Base-by-base conservation (phyloP, 495 filamentous ascomycete genomes). In the Pyrenula aspistea region DNA sequence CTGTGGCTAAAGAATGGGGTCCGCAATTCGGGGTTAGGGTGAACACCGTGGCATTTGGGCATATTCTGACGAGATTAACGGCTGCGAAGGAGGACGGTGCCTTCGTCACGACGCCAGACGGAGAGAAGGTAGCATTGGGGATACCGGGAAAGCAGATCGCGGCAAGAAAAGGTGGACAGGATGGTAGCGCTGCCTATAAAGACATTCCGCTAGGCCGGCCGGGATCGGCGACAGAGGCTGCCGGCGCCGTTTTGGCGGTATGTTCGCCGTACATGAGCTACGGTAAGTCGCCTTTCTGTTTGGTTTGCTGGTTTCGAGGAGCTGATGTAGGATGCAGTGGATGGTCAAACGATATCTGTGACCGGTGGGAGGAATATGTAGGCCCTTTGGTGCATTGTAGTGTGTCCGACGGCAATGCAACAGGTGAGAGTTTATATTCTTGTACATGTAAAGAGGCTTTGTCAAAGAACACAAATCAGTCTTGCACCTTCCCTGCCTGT, bases 1-100 rank as follows among this genome's bases (percentile, higher is more conserved):
- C 87, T 11, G 88, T 94, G 65, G 89, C 89, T 23, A 94, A 94
- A 71, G 89, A 95, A 76, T 94, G 89, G 89, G 89, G 89, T 36
- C 89, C 89, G 0, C 67, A 74, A 21, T 95, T 89, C 62, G 89
- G 89, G 49, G 89, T 95, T 1, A 75, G 89, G 49, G 82, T 86
- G 12, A 94, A 94, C 69, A 89, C 88, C 15, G 73, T 93, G 56
- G 88, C 88, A 42, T 92, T 92, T 58, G 89, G 89, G 2, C 79
- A 81, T 67, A 90, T 93, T 56, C 67, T 77, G 60, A 95, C 89
- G 2, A 77, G 89, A 0, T 70, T 93, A 55, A 94, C 89, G 1
- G 83, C 77, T 2, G 82, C 83, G 31, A 95, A 93, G 77, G 89
- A 93, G 65, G 78, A 77, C 11, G 88, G 89, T 20, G 86, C 82